Conservation (phyloP, 768 basidiomycete species). For the Daedaleopsis sinensis region DNA sequence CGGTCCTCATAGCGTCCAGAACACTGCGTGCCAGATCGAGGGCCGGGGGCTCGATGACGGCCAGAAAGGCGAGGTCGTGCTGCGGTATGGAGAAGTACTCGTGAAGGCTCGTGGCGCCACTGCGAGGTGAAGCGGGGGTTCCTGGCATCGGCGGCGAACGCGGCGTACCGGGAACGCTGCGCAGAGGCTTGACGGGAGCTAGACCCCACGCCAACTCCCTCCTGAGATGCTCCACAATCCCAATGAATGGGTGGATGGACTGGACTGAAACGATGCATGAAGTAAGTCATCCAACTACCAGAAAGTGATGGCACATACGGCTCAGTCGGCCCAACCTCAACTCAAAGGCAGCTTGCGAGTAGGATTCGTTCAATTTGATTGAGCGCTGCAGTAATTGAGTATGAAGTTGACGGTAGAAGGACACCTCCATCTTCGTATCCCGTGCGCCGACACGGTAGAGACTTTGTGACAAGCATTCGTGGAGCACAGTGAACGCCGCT, state of each 20-base stretch:
- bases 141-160: conserved; percentile 1
- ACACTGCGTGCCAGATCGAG: conserved; percentile 37
- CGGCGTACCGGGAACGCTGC: conserved; percentile 14
- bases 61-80: conserved; percentile 25
- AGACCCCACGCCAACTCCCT: conserved; percentile 49
- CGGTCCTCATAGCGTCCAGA: conserved; percentile 36
- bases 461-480: conserved; percentile 36
- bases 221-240: conserved; percentile 47
- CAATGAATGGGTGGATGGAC: conserved; percentile 45
- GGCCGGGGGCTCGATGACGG: conserved; percentile 33
- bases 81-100: conserved; percentile 1
- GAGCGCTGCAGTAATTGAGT: conserved; percentile 38
- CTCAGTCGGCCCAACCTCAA: conserved; percentile 46
- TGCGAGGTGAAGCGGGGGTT: conserved; percentile 11
- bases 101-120: conserved; percentile 7
- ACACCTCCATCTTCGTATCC: conserved; percentile 15
- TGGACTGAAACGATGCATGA: conserved; percentile 34
- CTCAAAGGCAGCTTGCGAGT: conserved; percentile 50
- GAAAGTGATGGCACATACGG: conserved; percentile 31
- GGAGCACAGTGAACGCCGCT: conserved; percentile 37
- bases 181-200: conserved; percentile 24
- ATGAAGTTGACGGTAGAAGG: conserved; percentile 26
- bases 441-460: conserved; percentile 32
- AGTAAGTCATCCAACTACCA: not conserved
- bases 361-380: conserved; percentile 42